Evolutionary conservation across 169 alveolate species (phyloP).

Genomic region (Plasmodium fragile): DNA sequence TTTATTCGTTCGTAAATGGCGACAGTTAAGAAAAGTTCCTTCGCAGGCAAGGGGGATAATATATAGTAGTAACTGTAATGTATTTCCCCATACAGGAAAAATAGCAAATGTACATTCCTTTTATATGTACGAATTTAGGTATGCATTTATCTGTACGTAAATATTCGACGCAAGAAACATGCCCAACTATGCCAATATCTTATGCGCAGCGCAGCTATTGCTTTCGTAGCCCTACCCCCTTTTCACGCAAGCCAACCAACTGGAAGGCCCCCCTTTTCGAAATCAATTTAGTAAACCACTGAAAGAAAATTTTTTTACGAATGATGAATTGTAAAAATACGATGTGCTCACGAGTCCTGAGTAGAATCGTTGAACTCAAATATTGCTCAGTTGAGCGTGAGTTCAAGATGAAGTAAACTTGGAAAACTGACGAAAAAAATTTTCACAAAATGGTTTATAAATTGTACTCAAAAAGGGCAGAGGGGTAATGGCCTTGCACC

Average conservation of each 20-base stretch:
- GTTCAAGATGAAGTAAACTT: constrained; percentile 52
- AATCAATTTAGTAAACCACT: constrained; percentile 5
- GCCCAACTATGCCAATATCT: neutral
- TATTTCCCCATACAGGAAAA: neutral
- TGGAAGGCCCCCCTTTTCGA: neutral
- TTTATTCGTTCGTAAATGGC: neutral
- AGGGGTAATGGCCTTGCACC: neutral
- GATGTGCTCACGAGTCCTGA: constrained; percentile 77
- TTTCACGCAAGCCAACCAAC: neutral
- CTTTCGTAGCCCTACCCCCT: neutral
- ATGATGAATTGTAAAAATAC: constrained; percentile 49
- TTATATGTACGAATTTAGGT: neutral
- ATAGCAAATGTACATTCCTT: neutral
- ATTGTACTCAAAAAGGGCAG: neutral
- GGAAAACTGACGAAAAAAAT: constrained; percentile 34
- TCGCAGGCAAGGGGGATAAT: neutral
- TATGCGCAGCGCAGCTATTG: neutral
- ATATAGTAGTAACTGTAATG: neutral
- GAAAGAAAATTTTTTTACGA: neutral
- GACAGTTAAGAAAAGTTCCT: neutral
- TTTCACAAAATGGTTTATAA: neutral
- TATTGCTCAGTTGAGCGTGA: constrained; percentile 74
- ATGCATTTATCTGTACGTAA: neutral
- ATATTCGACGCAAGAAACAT: neutral
- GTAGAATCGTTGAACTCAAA: constrained; percentile 55